Conservation (phyloP, 2,329 filamentous ascomycete species). For the Alternaria dauci region DNA sequence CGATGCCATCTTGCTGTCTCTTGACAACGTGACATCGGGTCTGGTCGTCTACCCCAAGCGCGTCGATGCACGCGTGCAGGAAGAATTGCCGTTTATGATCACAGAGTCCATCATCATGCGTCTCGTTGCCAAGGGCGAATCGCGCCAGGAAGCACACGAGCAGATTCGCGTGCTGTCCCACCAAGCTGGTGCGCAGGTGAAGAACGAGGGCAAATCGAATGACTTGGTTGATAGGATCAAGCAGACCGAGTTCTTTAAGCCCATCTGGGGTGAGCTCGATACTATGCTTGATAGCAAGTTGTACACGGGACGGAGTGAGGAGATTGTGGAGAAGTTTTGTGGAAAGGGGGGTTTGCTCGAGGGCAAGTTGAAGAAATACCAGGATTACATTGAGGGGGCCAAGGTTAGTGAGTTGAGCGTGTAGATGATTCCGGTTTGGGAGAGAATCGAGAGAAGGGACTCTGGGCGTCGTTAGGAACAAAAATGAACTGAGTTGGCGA, state of each 20-base stretch:
- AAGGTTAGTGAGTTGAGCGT: constrained; percentile 47
- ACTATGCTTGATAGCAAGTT: constrained; percentile 69
- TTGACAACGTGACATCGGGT: constrained; percentile 77
- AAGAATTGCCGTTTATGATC: constrained; percentile 88
- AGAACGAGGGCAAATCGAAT: constrained; percentile 76
- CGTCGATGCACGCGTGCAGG: constrained; percentile 69
- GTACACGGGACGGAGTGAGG: constrained; percentile 63
- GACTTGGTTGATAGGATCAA: constrained; percentile 83
- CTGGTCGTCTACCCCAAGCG: constrained; percentile 79
- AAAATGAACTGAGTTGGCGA: not conserved
- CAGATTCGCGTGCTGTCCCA: constrained; percentile 82
- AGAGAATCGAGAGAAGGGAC: not conserved
- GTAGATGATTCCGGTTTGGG: constrained; percentile 8
- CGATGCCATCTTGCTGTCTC: constrained; percentile 68
- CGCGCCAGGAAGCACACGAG: constrained; percentile 85
- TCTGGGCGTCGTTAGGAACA: not conserved
- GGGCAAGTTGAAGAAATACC: constrained; percentile 60
- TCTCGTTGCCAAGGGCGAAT: constrained; percentile 73
- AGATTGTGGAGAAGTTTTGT: constrained; percentile 38
- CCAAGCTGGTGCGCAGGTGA: constrained; percentile 75
- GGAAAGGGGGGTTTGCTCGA: constrained; percentile 27
- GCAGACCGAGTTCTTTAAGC: constrained; percentile 74
- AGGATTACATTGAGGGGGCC: constrained; percentile 53
- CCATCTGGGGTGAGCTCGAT: constrained; percentile 74
- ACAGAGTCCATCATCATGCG: constrained; percentile 70